phyloP scores from a whole-genome alignment of 257 asterid species.

The Thymus quinquecostatus region DNA sequence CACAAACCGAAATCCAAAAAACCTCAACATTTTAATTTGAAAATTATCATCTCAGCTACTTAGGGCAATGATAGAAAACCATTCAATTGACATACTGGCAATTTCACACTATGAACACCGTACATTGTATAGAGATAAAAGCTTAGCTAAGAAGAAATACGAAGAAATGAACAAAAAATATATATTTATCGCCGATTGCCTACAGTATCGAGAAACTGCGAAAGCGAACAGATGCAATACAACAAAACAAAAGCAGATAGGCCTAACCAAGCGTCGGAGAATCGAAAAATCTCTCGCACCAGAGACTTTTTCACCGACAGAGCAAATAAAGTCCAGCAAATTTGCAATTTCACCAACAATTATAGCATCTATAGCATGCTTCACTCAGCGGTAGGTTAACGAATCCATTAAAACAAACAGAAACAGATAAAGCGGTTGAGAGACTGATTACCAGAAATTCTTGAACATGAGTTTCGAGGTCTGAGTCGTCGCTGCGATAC shows the following conservation, averaged over 20 bases:
- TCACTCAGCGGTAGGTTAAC: constrained; percentile 3
- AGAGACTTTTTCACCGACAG: constrained; percentile 19
- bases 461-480: constrained; percentile 52
- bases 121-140: background rate
- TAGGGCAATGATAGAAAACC: no score
- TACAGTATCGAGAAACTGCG: constrained; percentile 2
- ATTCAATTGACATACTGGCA: no score
- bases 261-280: constrained; percentile 14
- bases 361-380: constrained; percentile 23
- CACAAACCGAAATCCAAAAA: constrained; percentile 8
- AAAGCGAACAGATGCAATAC: constrained; percentile 13
- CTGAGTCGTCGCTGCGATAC: constrained; percentile 40
- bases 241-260: background rate
- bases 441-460: constrained; percentile 46
- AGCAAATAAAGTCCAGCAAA: no score
- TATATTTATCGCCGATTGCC: background rate
- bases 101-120: background rate
- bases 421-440: no score
- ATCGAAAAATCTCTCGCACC: constrained; percentile 22
- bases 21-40: background rate
- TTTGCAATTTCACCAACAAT: constrained; percentile 14
- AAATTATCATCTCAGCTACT: background rate
- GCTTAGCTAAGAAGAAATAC: background rate
- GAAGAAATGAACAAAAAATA: background rate
- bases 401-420: constrained; percentile 20